Conservation (phyloP, 305 asterid species). For the Fraxinus xanthoxyloides region DNA sequence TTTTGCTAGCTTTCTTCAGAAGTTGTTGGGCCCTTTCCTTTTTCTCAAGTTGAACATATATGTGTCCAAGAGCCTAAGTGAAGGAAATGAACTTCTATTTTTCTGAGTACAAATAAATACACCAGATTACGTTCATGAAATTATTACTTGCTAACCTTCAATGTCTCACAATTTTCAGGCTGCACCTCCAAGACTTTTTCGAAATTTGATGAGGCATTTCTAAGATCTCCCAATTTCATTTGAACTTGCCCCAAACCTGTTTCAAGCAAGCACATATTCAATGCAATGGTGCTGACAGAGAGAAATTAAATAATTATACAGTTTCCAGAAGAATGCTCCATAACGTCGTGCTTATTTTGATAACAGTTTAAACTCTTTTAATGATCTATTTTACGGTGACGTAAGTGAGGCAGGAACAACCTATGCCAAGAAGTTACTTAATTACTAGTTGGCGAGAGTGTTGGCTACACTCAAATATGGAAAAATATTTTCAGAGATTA, state of each 20-base stretch:
- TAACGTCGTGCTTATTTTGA: neutral
- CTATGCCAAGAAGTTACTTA: neutral
- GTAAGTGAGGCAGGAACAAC: neutral
- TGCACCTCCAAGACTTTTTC: constrained; percentile 93
- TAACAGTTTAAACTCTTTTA: neutral
- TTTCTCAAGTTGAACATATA: constrained; percentile 86
- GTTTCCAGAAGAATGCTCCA: neutral
- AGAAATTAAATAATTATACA: constrained; percentile 3
- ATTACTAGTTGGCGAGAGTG: neutral
- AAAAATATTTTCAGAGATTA: neutral
- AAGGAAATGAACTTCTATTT: constrained; percentile 25
- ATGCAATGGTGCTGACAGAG: neutral
- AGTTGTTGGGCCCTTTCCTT: constrained; percentile 80
- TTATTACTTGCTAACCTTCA: constrained; percentile 58
- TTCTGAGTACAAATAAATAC: constrained; percentile 9
- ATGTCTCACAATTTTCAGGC: constrained; percentile 86
- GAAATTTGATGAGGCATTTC: constrained; percentile 80
- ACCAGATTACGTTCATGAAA: constrained; percentile 5
- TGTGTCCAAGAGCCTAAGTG: constrained; percentile 75
- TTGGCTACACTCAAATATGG: neutral
- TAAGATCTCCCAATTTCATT: constrained; percentile 85
- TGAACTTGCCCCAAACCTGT: constrained; percentile 96
- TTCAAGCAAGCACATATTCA: constrained; percentile 25
- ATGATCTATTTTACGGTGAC: neutral
- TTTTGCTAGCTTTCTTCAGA: constrained; percentile 78